A percentile compares a stretch with the other conserved stretches of the same genome.
These are phyloP conservation scores for Tubosaeta sp. DNA, from an alignment of 768 basidiomycete genomes.

Conservation along the genomic window DNA sequence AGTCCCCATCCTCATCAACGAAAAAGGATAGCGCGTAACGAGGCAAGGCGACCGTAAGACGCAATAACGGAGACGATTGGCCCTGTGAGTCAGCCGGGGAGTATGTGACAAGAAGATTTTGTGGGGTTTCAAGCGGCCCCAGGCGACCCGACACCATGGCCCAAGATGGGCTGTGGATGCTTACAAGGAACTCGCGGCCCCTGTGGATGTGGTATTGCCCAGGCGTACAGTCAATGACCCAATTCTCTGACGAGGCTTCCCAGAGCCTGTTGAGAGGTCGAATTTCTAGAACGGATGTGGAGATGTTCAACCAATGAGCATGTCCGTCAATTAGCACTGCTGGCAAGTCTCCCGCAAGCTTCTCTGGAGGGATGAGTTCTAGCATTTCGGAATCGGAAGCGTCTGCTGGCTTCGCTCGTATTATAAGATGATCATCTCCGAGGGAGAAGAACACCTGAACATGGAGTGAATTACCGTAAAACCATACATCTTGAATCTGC, in stretches of 20 bases:
- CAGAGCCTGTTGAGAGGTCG: conserved; percentile 25
- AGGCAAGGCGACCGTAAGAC: conserved; percentile 33
- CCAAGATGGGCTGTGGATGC: conserved; percentile 26
- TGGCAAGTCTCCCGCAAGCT: conserved; percentile 25
- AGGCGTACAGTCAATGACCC: conserved; percentile 18
- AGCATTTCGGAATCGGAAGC: conserved; percentile 1
- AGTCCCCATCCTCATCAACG: conserved; percentile 26
- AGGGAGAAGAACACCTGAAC: conserved; percentile 24
- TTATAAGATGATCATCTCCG: conserved; percentile 12
- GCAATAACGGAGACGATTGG: neutral
- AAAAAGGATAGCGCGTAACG: conserved; percentile 41
- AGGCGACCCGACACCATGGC: conserved; percentile 25
- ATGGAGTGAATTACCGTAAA: neutral
- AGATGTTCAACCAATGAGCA: conserved; percentile 31
- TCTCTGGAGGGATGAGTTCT: conserved; percentile 24
- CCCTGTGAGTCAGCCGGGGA: neutral
- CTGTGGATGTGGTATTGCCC: conserved; percentile 7
- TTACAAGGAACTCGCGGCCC: conserved; percentile 16
- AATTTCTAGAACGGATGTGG: conserved; percentile 22
- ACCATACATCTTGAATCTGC: neutral
- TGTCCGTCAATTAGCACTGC: conserved; percentile 16
- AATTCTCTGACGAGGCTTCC: conserved; percentile 24
- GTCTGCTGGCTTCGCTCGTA: conserved; percentile 9
- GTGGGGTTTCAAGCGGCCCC: conserved; percentile 19
- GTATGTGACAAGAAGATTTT: conserved; percentile 21